A percentile compares a stretch with the other conserved stretches of the same genome.
These are phyloP conservation scores for Trametes polyzona DNA, from an alignment of 1,284 basidiomycete genomes.

Conservation along the genomic window DNA sequence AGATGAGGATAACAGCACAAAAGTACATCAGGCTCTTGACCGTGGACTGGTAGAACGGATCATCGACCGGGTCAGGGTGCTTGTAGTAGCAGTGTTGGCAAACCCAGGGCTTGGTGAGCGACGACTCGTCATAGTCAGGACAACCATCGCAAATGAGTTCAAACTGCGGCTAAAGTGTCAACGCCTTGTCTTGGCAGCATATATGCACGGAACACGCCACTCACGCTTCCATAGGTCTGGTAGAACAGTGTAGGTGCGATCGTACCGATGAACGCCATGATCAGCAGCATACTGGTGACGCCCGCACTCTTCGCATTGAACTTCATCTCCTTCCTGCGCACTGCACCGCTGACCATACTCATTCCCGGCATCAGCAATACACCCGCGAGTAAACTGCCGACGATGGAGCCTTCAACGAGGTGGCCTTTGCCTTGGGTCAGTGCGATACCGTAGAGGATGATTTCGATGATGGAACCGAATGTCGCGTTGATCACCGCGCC, in stretches of 20 bases:
- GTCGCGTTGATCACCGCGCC: slow-evolving; percentile 99
- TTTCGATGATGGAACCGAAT: slow-evolving; percentile 98
- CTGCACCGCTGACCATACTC: slow-evolving; percentile 95
- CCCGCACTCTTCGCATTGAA: slow-evolving; percentile 99
- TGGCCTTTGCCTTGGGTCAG: slow-evolving; percentile 89
- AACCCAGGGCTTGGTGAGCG: slow-evolving; percentile 65
- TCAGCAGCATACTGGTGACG: slow-evolving; percentile 99
- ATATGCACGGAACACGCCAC: slow-evolving; percentile 39
- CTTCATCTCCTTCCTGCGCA: slow-evolving; percentile 92
- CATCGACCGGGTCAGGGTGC: slow-evolving; percentile 89
- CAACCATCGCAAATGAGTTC: slow-evolving; percentile 93
- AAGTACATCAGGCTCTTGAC: slow-evolving; percentile 95
- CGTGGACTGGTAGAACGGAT: slow-evolving; percentile 96
- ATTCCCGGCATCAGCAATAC: slow-evolving; percentile 96
- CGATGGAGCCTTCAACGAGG: slow-evolving; percentile 96
- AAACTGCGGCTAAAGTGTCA: slow-evolving; percentile 60
- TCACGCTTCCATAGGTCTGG: slow-evolving; percentile 95
- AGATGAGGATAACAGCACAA: slow-evolving; percentile 87
- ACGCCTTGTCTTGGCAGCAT: not conserved
- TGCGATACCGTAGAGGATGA: slow-evolving; percentile 92
- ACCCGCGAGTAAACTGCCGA: slow-evolving; percentile 93
- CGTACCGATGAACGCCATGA: slow-evolving; percentile 99
- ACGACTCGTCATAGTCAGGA: slow-evolving; percentile 48
- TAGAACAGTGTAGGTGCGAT: slow-evolving; percentile 97
- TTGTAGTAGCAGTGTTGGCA: slow-evolving; percentile 96